Percentiles rank a stretch among this genome's conserved stretches.
Conservation (phyloP, 2,329 filamentous ascomycete genomes). For the Ilyonectria sp. region DNA sequence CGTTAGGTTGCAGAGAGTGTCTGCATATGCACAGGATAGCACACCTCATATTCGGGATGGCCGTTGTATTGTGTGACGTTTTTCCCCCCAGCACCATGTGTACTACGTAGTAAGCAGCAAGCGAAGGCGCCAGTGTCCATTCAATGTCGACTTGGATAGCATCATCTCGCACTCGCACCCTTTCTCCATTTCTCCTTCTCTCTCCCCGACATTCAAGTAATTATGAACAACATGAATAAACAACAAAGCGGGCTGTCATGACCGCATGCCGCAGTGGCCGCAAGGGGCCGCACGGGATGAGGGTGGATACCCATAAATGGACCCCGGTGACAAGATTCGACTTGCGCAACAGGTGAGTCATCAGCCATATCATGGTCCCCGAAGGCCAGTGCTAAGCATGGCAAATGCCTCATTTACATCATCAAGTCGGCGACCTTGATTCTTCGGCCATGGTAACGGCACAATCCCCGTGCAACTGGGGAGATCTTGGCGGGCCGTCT, state of each 20-base stretch:
- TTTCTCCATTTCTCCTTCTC: not conserved
- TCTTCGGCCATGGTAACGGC: not conserved
- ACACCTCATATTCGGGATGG: not conserved
- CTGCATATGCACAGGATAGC: not conserved
- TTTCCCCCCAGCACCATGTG: not conserved
- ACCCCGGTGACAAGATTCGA: not conserved
- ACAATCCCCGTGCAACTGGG: not conserved
- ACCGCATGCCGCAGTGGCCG: not conserved
- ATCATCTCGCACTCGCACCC: not conserved
- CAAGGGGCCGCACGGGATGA: not conserved
- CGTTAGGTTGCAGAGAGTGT: not conserved
- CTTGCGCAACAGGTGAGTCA: conserved; percentile 14
- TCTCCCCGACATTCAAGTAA: not conserved
- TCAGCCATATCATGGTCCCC: not conserved
- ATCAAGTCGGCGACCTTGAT: conserved; percentile 11
- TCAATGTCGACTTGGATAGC: not conserved
- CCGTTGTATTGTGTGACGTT: not conserved
- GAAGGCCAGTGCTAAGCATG: conserved; percentile 1
- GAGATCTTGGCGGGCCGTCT: not conserved
- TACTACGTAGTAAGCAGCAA: not conserved
- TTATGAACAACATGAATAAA: not conserved
- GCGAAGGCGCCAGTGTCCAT: not conserved
- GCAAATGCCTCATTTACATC: conserved; percentile 10
- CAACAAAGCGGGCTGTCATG: not conserved
- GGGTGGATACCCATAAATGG: not conserved